phyloP scores from a whole-genome alignment of 2,329 filamentous ascomycete species.

The Epichloe elymi region DNA sequence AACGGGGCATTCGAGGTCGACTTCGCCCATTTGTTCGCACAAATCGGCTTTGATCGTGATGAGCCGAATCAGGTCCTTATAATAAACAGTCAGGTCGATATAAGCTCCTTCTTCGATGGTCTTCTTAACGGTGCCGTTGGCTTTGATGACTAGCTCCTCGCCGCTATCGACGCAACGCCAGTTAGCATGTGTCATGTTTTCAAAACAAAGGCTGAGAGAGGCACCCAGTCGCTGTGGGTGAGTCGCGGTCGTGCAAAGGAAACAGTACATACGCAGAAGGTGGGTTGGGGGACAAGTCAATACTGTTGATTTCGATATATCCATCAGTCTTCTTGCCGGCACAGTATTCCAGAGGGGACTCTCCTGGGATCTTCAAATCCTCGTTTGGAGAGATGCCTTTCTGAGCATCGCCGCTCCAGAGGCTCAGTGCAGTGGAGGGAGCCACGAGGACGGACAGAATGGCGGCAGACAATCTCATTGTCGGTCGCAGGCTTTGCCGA shows the following conservation, averaged over 20 bases:
- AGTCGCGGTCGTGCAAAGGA: background rate
- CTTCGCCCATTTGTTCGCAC: constrained; percentile 78
- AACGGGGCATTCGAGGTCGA: constrained; percentile 80
- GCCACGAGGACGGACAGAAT: constrained; percentile 32
- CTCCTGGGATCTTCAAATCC: constrained; percentile 58
- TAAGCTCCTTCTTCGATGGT: constrained; percentile 66
- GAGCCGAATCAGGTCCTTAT: constrained; percentile 71
- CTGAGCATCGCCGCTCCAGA: constrained; percentile 20
- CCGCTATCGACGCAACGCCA: constrained; percentile 44
- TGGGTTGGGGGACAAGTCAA: constrained; percentile 77
- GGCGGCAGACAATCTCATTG: constrained; percentile 28
- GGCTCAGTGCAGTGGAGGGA: constrained; percentile 31
- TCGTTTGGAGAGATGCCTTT: constrained; percentile 30
- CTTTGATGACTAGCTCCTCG: constrained; percentile 62
- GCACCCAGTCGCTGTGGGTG: background rate
- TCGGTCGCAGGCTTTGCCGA: background rate
- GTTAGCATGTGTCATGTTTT: constrained; percentile 3
- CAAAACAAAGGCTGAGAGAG: background rate
- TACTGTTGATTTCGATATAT: constrained; percentile 61
- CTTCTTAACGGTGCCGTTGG: constrained; percentile 60
- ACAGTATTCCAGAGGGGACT: constrained; percentile 78
- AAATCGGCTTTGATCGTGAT: constrained; percentile 71
- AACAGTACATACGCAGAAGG: constrained; percentile 53
- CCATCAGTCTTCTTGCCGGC: constrained; percentile 50
- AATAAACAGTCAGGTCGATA: constrained; percentile 78